Percentiles rank a stretch among this genome's conserved stretches.
phyloP scores from a whole-genome alignment of 2,329 filamentous ascomycete species.

The Helminthosporium solani region DNA sequence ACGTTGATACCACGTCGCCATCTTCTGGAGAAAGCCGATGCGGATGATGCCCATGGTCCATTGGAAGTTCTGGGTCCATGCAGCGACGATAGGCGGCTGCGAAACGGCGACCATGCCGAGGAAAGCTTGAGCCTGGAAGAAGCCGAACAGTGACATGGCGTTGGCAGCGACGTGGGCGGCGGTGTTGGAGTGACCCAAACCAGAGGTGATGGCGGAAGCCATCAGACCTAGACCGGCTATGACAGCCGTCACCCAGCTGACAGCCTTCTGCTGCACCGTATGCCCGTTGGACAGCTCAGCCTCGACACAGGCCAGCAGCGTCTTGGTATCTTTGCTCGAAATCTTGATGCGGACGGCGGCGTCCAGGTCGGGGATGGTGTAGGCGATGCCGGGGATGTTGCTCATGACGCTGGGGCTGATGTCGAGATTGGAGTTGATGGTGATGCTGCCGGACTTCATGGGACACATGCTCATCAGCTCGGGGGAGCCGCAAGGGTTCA shows the following conservation, averaged over 20 bases:
- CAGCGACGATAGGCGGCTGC: slow-evolving; percentile 81
- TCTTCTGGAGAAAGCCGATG: slow-evolving; percentile 80
- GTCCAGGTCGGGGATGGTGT: slow-evolving; percentile 87
- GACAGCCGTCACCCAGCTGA: slow-evolving; percentile 86
- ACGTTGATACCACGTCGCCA: slow-evolving; percentile 95
- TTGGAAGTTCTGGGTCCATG: slow-evolving; percentile 97
- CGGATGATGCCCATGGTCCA: slow-evolving; percentile 97
- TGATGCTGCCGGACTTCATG: slow-evolving; percentile 82
- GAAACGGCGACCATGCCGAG: slow-evolving; percentile 79
- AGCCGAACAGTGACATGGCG: slow-evolving; percentile 88
- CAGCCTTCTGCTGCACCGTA: slow-evolving; percentile 83
- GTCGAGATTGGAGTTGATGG: slow-evolving; percentile 68
- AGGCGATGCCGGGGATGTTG: slow-evolving; percentile 78
- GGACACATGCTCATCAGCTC: slow-evolving; percentile 69
- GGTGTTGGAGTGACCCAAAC: slow-evolving; percentile 88
- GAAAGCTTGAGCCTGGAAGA: slow-evolving; percentile 93
- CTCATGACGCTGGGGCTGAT: slow-evolving; percentile 59
- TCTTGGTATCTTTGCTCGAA: slow-evolving; percentile 64
- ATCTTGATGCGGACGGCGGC: slow-evolving; percentile 80
- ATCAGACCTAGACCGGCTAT: slow-evolving; percentile 82
- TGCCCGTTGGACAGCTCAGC: slow-evolving; percentile 87
- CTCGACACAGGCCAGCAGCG: slow-evolving; percentile 80
- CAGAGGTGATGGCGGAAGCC: slow-evolving; percentile 84
- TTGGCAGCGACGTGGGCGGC: slow-evolving; percentile 93
- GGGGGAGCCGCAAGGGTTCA: slow-evolving; percentile 74